Evolutionary conservation across 2,329 filamentous ascomycete species (phyloP).

Genomic region (Ophiostoma australiae): DNA sequence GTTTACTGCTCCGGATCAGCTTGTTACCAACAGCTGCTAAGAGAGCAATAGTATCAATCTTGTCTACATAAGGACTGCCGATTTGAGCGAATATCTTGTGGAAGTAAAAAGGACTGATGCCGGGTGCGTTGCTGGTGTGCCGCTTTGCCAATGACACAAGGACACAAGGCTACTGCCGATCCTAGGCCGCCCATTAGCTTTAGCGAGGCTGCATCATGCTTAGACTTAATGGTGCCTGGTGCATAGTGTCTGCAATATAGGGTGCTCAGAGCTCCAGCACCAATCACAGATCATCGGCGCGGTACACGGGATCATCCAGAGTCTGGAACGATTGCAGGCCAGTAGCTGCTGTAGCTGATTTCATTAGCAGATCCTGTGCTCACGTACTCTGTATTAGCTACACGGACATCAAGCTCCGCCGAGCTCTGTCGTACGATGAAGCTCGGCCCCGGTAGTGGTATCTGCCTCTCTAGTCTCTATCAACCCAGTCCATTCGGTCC

Average conservation of each 20-base stretch:
- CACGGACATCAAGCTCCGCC: neutral
- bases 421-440: neutral
- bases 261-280: neutral
- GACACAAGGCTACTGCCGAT: neutral
- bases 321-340: neutral
- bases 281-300: neutral
- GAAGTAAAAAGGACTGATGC: neutral
- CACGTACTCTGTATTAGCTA: neutral
- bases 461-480: too few relatives aligned
- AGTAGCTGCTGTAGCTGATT: neutral
- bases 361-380: neutral
- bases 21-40: neutral
- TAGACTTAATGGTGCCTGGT: too few relatives aligned
- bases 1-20: neutral
- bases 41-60: neutral
- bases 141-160: neutral
- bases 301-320: neutral
- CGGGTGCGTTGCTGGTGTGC: neutral
- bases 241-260: neutral
- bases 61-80: neutral
- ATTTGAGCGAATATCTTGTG: neutral
- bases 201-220: neutral
- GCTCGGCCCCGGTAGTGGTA: neutral
- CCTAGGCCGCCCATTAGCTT: neutral
- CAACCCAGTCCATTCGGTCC: neutral